These are phyloP conservation scores for Eugenia klotzschiana DNA, from an alignment of 441 rosid genomes.

Conservation along the genomic window DNA sequence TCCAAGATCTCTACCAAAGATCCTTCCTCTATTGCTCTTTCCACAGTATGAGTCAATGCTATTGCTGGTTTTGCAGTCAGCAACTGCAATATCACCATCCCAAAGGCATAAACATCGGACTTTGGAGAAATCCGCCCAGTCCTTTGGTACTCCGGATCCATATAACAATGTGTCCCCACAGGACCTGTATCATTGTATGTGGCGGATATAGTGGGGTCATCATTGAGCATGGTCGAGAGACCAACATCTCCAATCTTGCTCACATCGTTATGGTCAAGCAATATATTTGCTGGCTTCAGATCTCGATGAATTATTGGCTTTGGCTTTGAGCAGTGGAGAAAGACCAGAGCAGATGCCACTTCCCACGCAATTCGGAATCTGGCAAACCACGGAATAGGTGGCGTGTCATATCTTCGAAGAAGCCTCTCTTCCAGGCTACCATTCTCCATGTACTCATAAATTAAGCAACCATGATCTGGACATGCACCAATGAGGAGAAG, in stretches of 20 bases:
- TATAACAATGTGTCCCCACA: conserved; percentile 73
- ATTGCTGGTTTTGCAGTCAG: conserved; percentile 72
- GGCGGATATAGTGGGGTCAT: conserved; percentile 20
- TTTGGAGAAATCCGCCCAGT: conserved; percentile 59
- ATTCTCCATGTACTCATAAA: conserved; percentile 81
- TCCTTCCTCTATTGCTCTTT: conserved; percentile 44
- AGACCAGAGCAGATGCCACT: conserved; percentile 70
- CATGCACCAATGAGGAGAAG: conserved; percentile 92
- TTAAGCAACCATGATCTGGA: conserved; percentile 52
- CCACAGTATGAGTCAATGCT: conserved; percentile 51
- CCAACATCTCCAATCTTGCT: conserved; percentile 94
- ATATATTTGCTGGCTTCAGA: conserved; percentile 82
- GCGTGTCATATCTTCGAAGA: conserved; percentile 25
- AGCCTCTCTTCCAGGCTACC: conserved; percentile 77
- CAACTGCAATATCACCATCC: conserved; percentile 74
- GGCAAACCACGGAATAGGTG: conserved; percentile 74
- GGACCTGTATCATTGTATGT: conserved; percentile 47
- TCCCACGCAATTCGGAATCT: conserved; percentile 80
- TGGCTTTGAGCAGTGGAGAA: conserved; percentile 74
- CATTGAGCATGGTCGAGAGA: conserved; percentile 48
- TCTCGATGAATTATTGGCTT: conserved; percentile 77
- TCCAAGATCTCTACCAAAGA: conserved; percentile 42
- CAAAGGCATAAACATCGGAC: conserved; percentile 79
- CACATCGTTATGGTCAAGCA: conserved; percentile 66
- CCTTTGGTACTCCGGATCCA: conserved; percentile 84